Percentiles rank a stretch among this genome's conserved stretches.
Conservation (phyloP, 345 rosid genomes). For the Dipteronia sinensis region DNA sequence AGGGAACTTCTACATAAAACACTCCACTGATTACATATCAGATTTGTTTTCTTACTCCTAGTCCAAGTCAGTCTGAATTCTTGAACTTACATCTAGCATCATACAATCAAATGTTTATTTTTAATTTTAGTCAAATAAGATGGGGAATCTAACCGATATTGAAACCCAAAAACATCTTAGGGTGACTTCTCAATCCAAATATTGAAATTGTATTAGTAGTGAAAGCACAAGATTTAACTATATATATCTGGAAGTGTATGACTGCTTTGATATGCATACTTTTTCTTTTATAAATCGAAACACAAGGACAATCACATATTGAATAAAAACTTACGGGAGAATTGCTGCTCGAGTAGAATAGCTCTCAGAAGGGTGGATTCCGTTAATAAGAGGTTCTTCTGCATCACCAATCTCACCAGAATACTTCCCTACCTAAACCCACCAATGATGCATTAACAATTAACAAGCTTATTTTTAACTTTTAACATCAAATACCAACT, state of each 20-base stretch:
- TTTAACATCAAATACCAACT: background rate
- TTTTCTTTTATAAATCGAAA: background rate
- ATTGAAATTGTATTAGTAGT: no score
- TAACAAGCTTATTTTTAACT: conserved; percentile 11
- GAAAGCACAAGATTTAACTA: no score
- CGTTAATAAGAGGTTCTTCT: conserved; percentile 72
- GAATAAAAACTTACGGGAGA: conserved; percentile 64
- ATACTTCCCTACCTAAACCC: conserved; percentile 53
- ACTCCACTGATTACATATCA: no score
- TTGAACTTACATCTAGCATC: no score
- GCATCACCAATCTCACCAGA: conserved; percentile 61
- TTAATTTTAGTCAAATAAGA: no score
- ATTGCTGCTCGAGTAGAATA: conserved; percentile 67
- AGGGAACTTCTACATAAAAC: no score
- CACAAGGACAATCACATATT: background rate
- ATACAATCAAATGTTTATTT: no score
- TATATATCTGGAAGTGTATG: background rate
- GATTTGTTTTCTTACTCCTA: no score
- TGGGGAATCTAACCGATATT: no score
- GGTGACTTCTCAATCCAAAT: no score
- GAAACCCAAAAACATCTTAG: no score
- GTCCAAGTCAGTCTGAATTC: no score
- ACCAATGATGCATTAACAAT: conserved; percentile 7
- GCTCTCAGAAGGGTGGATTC: conserved; percentile 41
- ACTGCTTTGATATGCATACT: background rate